These are phyloP conservation scores for Solanum acaule DNA, from an alignment of 257 asterid genomes.

Conservation along the genomic window DNA sequence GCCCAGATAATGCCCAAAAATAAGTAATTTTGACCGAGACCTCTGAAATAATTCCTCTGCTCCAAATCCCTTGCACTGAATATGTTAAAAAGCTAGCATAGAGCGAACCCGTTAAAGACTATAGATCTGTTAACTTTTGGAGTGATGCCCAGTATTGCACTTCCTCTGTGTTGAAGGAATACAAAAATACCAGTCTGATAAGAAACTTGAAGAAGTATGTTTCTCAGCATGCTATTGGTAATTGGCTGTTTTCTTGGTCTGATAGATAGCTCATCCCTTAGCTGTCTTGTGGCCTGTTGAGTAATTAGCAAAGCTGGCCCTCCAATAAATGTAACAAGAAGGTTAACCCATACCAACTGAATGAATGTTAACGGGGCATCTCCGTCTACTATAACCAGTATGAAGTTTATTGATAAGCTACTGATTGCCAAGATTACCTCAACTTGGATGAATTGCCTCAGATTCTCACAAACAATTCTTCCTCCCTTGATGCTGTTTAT, in stretches of 20 bases:
- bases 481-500: constrained; percentile 1
- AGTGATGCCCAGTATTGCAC: constrained; percentile 4
- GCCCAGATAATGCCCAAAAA: neutral
- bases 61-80: neutral
- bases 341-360: constrained; percentile 22
- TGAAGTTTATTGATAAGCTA: constrained; percentile 13
- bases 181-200: constrained; percentile 17
- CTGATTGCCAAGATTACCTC: constrained; percentile 7
- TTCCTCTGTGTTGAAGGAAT: constrained; percentile 16
- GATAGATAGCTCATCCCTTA: neutral
- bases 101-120: constrained; percentile 8
- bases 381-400: neutral
- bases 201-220: constrained; percentile 15
- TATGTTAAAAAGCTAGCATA: neutral
- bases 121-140: neutral
- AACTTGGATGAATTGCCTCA: constrained; percentile 17
- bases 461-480: constrained; percentile 12
- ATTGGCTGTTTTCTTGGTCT: constrained; percentile 1
- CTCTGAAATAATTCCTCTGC: neutral
- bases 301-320: constrained; percentile 17
- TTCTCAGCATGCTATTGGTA: constrained; percentile 19
- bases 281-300: neutral
- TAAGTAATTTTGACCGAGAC: neutral
- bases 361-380: constrained; percentile 17
- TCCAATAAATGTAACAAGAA: constrained; percentile 15